Evolutionary conservation across 73 alveolate genomes (phyloP).

Genomic region (Blepharisma stoltei): DNA sequence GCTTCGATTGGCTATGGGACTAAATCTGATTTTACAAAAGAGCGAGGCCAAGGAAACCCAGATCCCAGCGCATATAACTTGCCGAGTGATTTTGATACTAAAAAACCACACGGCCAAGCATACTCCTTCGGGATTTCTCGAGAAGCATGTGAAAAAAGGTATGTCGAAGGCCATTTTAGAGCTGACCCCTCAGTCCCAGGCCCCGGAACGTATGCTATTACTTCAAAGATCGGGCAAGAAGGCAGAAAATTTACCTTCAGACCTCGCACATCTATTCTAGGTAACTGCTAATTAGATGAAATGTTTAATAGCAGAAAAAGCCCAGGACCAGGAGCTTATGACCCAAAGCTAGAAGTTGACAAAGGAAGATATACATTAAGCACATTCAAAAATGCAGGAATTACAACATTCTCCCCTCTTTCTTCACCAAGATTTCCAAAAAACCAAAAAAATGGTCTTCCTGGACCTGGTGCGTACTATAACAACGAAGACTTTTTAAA

Average conservation of each 20-base stretch:
- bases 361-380: background rate
- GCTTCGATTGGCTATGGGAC: slow-evolving; percentile 26
- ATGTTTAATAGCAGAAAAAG: background rate
- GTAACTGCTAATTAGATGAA: slow-evolving; percentile 21
- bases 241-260: slow-evolving; percentile 40
- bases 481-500: slow-evolving; percentile 34
- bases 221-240: slow-evolving; percentile 34
- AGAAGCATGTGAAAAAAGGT: slow-evolving; percentile 38
- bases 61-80: slow-evolving; percentile 12
- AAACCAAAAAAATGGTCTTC: slow-evolving; percentile 20
- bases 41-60: background rate
- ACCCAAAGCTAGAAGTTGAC: background rate
- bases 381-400: background rate
- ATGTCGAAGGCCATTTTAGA: slow-evolving; percentile 34
- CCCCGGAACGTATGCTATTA: slow-evolving; percentile 45
- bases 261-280: slow-evolving; percentile 14
- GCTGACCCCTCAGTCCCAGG: slow-evolving; percentile 51
- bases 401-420: background rate
- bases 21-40: slow-evolving; percentile 23
- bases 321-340: slow-evolving; percentile 35
- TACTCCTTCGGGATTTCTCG: slow-evolving; percentile 47
- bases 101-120: slow-evolving; percentile 32
- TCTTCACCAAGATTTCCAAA: background rate
- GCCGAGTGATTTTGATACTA: background rate
- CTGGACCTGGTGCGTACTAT: slow-evolving; percentile 51